Percentiles rank a stretch among this genome's conserved stretches.
Conservation (phyloP, 164 flowering plant genomes). For the Dillenia turbinata region DNA sequence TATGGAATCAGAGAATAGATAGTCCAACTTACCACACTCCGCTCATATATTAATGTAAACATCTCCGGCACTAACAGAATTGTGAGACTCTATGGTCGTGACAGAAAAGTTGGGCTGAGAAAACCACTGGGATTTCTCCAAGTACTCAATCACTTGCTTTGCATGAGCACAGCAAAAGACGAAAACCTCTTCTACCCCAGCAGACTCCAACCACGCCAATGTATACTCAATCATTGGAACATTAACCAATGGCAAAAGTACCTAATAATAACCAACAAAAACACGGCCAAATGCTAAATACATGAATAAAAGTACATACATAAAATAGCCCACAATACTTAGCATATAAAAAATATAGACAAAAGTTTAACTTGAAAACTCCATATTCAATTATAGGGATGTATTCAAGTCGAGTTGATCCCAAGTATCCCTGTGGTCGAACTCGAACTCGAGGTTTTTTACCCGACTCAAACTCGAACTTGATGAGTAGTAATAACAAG, state of each 20-base stretch:
- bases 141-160: conserved; percentile 71
- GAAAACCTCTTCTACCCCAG: conserved; percentile 90
- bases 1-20: too few species aligned
- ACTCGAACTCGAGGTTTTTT: too few species aligned
- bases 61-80: conserved; percentile 88
- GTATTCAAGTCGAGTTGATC: too few species aligned
- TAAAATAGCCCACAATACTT: too few species aligned
- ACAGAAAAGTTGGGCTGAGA: conserved; percentile 65
- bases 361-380: too few species aligned
- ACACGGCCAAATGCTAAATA: too few species aligned
- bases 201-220: conserved; percentile 93
- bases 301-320: too few species aligned
- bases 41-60: conserved; percentile 77
- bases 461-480: too few species aligned
- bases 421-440: too few species aligned
- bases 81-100: conserved; percentile 70
- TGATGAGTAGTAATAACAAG: too few species aligned
- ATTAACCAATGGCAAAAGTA: conserved; percentile 79
- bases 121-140: conserved; percentile 72
- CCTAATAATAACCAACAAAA: conserved; percentile 27
- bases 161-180: conserved; percentile 96
- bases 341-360: too few species aligned
- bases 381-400: too few species aligned
- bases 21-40: conserved; percentile 59
- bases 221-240: conserved; percentile 92